phyloP scores from a whole-genome alignment of 768 basidiomycete species.

The Lepiota venenata region DNA sequence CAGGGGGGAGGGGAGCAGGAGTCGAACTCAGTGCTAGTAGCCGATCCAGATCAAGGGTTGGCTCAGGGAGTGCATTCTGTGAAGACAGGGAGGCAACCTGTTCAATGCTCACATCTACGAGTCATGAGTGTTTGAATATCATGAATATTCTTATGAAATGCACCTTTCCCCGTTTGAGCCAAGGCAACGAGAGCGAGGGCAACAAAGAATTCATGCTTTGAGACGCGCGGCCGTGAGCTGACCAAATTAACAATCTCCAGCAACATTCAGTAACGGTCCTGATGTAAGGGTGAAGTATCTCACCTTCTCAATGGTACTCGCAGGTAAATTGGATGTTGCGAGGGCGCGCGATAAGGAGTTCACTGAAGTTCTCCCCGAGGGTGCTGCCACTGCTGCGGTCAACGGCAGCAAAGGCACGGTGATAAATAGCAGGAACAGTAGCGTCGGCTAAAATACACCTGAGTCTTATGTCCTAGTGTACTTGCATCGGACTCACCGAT shows the following conservation, averaged over 20 bases:
- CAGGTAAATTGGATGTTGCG: slow-evolving; percentile 73
- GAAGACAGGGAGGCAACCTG: slow-evolving; percentile 74
- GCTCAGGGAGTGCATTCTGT: slow-evolving; percentile 76
- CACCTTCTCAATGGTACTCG: slow-evolving; percentile 81
- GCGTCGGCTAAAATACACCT: slow-evolving; percentile 56
- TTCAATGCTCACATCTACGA: slow-evolving; percentile 73
- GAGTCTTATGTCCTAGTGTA: neutral
- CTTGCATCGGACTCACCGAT: slow-evolving; percentile 46
- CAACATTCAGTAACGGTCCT: neutral
- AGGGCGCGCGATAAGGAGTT: slow-evolving; percentile 80
- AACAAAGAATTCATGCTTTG: slow-evolving; percentile 89
- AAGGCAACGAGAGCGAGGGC: slow-evolving; percentile 85
- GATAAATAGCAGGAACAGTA: slow-evolving; percentile 76
- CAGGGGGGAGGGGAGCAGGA: slow-evolving; percentile 32
- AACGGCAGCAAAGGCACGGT: slow-evolving; percentile 66
- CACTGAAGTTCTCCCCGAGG: slow-evolving; percentile 77
- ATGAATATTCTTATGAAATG: slow-evolving; percentile 8
- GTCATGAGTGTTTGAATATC: neutral
- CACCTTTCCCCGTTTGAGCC: slow-evolving; percentile 80
- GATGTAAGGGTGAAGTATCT: slow-evolving; percentile 8
- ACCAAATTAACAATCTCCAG: slow-evolving; percentile 86
- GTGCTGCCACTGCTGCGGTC: slow-evolving; percentile 66
- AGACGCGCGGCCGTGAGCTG: slow-evolving; percentile 75
- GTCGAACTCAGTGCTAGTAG: slow-evolving; percentile 52
- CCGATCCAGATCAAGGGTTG: slow-evolving; percentile 59